Conservation (phyloP, 2,329 filamentous ascomycete species). For the Lachnum nothofagi region DNA sequence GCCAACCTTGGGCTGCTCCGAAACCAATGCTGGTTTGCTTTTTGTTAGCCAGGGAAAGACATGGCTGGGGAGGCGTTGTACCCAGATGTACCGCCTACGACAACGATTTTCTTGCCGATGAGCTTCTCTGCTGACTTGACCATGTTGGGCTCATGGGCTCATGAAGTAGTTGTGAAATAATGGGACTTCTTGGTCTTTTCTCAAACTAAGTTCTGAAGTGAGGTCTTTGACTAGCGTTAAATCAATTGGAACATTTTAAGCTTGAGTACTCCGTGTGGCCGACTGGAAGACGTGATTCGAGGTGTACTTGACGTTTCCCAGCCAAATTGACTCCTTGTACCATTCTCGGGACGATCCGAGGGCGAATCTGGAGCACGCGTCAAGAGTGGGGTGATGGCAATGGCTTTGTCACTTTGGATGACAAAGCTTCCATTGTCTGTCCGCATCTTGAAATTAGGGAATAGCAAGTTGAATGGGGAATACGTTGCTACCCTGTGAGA, state of each 20-base stretch:
- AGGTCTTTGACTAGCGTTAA: not conserved
- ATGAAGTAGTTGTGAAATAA: not conserved
- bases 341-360: not conserved
- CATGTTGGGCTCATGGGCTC: conserved; percentile 13
- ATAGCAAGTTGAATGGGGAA: too few species aligned
- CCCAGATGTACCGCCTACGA: conserved; percentile 37
- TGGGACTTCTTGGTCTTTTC: not conserved
- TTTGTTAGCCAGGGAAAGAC: not conserved
- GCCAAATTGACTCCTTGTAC: not conserved
- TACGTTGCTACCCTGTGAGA: too few species aligned
- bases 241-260: not conserved
- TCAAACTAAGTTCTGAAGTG: not conserved
- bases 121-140: conserved; percentile 32
- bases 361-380: not conserved
- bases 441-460: too few species aligned
- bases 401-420: not conserved
- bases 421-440: not conserved
- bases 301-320: not conserved
- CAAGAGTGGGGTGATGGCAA: not conserved
- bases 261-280: not conserved
- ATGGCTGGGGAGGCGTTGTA: conserved; percentile 8
- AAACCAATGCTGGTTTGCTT: conserved; percentile 35
- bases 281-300: not conserved
- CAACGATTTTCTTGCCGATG: conserved; percentile 33
- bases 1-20: conserved; percentile 36